Base-by-base conservation (phyloP, 2,329 filamentous ascomycete genomes). In the Trichoderma sp. region DNA sequence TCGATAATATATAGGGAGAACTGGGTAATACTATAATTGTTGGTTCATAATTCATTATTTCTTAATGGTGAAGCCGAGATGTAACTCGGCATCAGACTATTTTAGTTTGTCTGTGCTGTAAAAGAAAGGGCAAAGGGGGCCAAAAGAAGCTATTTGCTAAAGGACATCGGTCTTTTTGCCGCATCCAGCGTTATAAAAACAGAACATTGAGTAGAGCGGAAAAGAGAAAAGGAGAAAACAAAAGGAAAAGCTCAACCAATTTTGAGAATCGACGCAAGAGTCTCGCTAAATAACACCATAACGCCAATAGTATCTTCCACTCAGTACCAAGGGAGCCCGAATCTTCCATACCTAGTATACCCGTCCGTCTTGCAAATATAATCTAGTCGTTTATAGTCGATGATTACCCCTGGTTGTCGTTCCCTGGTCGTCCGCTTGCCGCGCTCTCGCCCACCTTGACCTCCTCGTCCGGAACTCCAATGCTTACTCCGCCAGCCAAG, bases 381-480 rank as follows among this genome's bases (percentile, higher is more conserved):
- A 6, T 70, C 50, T 62, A 50, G 32, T 53, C 57, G 28, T 28
- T 53, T 26, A 28, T 53, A 34, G 17, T 13, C 26, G 30, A 62
- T 32, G 5, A 43, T 66, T 28, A 66, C 28, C 62, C 50, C 53
- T 71, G 53, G 26, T 28, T 50, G n/a, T 57, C 50, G 32, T 59
- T 58, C 23, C 20, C 73, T 20, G 80, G 74, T 20, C 79, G 78
- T 17, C 79, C 77, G 75, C 86, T 89, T 1, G 88, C 86, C 1
- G 88, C 88, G 73, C 88, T 90, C 81, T 91, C 88, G 2, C 88
- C 88, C 32, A 91, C 88, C 66, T 84, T 84, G 57, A 91, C 79
- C 76, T 89, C 88, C 61, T 90, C 88, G 57, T 90, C 88, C 0
- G 87, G 85, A 3, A 89, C 88, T 2, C 88, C 88, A 0, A 88